These are phyloP conservation scores for Sporopachydermia lactativora DNA, from an alignment of 805 yeast genomes.

Conservation along the genomic window DNA sequence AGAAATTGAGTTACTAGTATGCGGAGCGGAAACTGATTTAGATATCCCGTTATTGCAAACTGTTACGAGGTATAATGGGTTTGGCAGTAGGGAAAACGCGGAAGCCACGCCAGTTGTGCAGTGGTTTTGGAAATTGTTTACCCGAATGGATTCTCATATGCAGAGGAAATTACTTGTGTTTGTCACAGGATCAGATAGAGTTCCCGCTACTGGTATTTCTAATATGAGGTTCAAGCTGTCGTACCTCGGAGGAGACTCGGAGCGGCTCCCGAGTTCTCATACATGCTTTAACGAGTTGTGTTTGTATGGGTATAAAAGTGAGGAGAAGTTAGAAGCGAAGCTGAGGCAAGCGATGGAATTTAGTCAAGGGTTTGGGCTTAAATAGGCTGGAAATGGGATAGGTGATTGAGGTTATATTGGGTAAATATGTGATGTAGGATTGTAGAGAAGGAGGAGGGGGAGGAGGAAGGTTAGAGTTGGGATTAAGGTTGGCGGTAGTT, in stretches of 20 bases:
- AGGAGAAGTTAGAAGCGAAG: constrained; percentile 41
- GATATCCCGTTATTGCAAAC: constrained; percentile 57
- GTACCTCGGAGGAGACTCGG: constrained; percentile 29
- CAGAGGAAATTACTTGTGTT: constrained; percentile 59
- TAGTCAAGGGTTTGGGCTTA: constrained; percentile 79
- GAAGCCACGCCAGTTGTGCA: constrained; percentile 27
- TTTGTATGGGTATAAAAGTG: constrained; percentile 46
- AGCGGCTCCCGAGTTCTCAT: constrained; percentile 71
- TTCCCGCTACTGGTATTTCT: constrained; percentile 87
- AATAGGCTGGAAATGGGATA: too few species aligned
- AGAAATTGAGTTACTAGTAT: constrained; percentile 64
- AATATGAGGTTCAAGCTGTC: constrained; percentile 63
- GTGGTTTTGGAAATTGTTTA: constrained; percentile 86
- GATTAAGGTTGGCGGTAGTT: too few species aligned
- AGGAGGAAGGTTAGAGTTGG: too few species aligned
- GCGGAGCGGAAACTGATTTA: constrained; percentile 60
- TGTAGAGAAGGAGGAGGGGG: too few species aligned
- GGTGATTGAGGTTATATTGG: too few species aligned
- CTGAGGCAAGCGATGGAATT: constrained; percentile 58
- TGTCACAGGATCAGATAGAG: constrained; percentile 80
- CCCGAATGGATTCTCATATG: constrained; percentile 25
- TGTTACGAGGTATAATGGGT: constrained; percentile 63
- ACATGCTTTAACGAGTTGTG: constrained; percentile 91
- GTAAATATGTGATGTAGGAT: too few species aligned
- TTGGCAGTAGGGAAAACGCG: constrained; percentile 29